phyloP scores from a whole-genome alignment of 2,329 filamentous ascomycete species.

The Phialophora verrucosa region DNA sequence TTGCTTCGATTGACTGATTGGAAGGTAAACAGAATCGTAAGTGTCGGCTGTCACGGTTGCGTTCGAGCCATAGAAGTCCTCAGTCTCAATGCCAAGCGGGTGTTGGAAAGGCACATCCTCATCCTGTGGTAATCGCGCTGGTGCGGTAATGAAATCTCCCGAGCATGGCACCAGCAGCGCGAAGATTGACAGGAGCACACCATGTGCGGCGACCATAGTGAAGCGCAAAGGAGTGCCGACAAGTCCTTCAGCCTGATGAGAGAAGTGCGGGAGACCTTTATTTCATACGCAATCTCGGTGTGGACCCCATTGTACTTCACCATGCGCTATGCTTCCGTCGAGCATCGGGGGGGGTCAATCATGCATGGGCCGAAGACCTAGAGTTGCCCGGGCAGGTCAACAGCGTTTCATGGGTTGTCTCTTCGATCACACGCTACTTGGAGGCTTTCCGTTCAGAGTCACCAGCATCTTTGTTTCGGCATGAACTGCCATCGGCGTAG shows the following conservation, averaged over 20 bases:
- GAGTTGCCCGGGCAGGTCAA: background rate
- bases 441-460: background rate
- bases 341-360: background rate
- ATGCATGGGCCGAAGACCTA: background rate
- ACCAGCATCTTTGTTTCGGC: background rate
- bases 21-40: constrained; percentile 2
- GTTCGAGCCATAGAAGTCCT: background rate
- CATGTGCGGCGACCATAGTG: constrained; percentile 1
- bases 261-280: background rate
- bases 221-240: background rate
- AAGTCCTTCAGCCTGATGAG: background rate
- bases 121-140: background rate
- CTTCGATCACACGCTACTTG: background rate
- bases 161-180: background rate
- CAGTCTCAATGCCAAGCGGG: background rate
- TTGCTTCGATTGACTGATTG: background rate
- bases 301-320: background rate
- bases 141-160: background rate
- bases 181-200: background rate
- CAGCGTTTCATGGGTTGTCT: background rate
- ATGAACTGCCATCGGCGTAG: too few relatives aligned
- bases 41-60: background rate
- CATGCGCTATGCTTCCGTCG: background rate
- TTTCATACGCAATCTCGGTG: background rate
- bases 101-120: background rate